Conservation (phyloP, 2,329 filamentous ascomycete genomes). For the Apiospora koreana region DNA sequence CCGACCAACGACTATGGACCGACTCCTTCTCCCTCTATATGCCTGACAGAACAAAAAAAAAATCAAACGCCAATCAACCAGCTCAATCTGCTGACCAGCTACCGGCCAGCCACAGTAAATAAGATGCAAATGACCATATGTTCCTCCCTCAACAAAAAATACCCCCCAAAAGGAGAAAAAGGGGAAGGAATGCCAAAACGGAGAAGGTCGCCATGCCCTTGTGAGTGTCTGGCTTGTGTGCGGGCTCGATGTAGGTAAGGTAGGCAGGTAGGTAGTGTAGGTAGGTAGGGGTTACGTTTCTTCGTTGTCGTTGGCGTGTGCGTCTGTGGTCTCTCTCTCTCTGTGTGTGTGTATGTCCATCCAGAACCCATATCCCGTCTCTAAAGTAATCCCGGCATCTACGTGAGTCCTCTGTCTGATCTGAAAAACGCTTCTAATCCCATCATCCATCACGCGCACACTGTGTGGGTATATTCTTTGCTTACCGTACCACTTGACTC, state of each 20-base stretch:
- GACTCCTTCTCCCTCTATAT: not conserved
- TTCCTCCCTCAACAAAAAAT: not conserved
- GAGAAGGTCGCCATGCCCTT: not conserved
- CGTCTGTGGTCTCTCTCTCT: too few relatives aligned
- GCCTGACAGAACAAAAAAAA: not conserved
- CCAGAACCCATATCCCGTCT: not conserved
- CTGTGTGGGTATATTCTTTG: not conserved
- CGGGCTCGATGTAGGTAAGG: not conserved
- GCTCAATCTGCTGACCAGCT: slow-evolving; percentile 4
- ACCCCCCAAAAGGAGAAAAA: not conserved
- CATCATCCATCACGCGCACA: too few relatives aligned
- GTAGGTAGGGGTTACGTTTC: too few relatives aligned
- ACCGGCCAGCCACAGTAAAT: slow-evolving; percentile 9
- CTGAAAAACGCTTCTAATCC: not conserved
- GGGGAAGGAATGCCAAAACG: not conserved
- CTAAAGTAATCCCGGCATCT: not conserved
- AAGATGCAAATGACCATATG: slow-evolving; percentile 6
- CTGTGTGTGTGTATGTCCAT: not conserved
- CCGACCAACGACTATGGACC: not conserved
- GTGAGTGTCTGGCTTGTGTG: not conserved
- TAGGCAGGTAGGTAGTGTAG: not conserved
- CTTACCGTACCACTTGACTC: not conserved
- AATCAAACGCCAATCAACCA: not conserved
- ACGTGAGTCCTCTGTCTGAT: not conserved
- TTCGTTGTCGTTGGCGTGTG: not conserved